These are phyloP conservation scores for Endoconidiophora laricicola DNA, from an alignment of 2,329 filamentous ascomycete species.

Conservation along the genomic window DNA sequence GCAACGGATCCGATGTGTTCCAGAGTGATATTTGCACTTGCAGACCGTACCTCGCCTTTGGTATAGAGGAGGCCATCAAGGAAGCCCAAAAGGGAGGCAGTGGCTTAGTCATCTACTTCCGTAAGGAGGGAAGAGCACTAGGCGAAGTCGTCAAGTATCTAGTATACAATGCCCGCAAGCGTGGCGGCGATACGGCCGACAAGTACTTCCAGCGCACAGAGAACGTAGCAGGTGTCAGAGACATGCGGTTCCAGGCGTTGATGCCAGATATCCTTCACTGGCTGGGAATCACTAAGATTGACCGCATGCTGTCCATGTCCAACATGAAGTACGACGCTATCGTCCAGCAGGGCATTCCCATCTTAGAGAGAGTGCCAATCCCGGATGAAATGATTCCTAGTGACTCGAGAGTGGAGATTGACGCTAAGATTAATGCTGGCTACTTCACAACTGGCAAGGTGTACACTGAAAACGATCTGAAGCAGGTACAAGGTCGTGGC, in stretches of 20 bases:
- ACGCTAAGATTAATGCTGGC: slow-evolving; percentile 88
- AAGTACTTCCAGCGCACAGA: slow-evolving; percentile 97
- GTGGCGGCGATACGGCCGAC: slow-evolving; percentile 61
- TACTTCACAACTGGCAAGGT: slow-evolving; percentile 79
- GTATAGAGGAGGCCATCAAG: slow-evolving; percentile 93
- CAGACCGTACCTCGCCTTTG: slow-evolving; percentile 87
- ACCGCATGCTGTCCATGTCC: slow-evolving; percentile 88
- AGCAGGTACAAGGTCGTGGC: slow-evolving; percentile 70
- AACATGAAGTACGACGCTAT: slow-evolving; percentile 88
- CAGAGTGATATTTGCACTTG: slow-evolving; percentile 97
- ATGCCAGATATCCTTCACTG: slow-evolving; percentile 98
- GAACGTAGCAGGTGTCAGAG: slow-evolving; percentile 92
- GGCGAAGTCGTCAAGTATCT: slow-evolving; percentile 91
- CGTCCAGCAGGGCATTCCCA: slow-evolving; percentile 47
- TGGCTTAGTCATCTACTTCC: slow-evolving; percentile 95
- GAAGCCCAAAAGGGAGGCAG: slow-evolving; percentile 88
- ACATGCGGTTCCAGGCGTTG: slow-evolving; percentile 92
- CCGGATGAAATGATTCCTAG: slow-evolving; percentile 60
- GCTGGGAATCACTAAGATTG: slow-evolving; percentile 97
- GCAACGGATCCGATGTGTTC: slow-evolving; percentile 95
- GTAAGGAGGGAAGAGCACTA: slow-evolving; percentile 86
- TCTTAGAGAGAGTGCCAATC: slow-evolving; percentile 11
- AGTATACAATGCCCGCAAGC: slow-evolving; percentile 66
- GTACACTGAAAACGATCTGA: slow-evolving; percentile 73
- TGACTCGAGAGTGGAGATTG: slow-evolving; percentile 94